These are phyloP conservation scores for Lachnellula arida DNA, from an alignment of 2,329 filamentous ascomycete species.

Conservation along the genomic window DNA sequence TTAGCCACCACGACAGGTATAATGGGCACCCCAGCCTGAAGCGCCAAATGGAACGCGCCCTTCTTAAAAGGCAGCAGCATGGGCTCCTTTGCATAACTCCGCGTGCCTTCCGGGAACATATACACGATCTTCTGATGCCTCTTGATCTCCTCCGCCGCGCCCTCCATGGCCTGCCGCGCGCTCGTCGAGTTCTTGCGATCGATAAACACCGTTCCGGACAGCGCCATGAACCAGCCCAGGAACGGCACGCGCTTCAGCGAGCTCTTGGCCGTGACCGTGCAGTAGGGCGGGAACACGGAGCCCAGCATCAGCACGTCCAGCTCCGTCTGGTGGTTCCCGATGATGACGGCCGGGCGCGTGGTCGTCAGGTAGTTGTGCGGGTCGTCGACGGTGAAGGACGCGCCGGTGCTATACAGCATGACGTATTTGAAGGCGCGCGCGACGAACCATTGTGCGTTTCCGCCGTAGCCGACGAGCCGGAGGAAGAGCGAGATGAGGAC, in stretches of 20 bases:
- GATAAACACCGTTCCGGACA: constrained; percentile 91
- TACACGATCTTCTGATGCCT: constrained; percentile 69
- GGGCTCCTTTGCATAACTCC: constrained; percentile 80
- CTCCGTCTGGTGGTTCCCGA: constrained; percentile 95
- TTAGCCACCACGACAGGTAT: constrained; percentile 80
- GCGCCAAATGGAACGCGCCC: constrained; percentile 91
- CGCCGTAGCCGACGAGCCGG: constrained; percentile 64
- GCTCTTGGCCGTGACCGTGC: constrained; percentile 88
- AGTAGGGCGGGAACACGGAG: constrained; percentile 83
- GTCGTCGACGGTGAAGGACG: constrained; percentile 73
- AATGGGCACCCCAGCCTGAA: constrained; percentile 90
- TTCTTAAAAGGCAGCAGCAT: constrained; percentile 95
- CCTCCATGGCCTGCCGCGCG: constrained; percentile 78
- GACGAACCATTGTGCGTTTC: constrained; percentile 80
- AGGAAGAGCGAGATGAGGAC: constrained; percentile 69
- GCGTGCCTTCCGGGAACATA: constrained; percentile 89
- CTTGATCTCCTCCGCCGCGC: constrained; percentile 76
- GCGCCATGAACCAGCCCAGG: constrained; percentile 88
- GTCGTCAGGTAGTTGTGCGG: constrained; percentile 49
- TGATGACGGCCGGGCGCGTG: constrained; percentile 77
- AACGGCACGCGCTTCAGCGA: constrained; percentile 75
- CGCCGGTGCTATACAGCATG: constrained; percentile 71
- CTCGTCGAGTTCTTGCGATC: constrained; percentile 81
- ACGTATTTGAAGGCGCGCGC: constrained; percentile 74
- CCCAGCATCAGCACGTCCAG: constrained; percentile 92